phyloP scores from a whole-genome alignment of 2,329 filamentous ascomycete species.

The Colletotrichum lindemuthianum region DNA sequence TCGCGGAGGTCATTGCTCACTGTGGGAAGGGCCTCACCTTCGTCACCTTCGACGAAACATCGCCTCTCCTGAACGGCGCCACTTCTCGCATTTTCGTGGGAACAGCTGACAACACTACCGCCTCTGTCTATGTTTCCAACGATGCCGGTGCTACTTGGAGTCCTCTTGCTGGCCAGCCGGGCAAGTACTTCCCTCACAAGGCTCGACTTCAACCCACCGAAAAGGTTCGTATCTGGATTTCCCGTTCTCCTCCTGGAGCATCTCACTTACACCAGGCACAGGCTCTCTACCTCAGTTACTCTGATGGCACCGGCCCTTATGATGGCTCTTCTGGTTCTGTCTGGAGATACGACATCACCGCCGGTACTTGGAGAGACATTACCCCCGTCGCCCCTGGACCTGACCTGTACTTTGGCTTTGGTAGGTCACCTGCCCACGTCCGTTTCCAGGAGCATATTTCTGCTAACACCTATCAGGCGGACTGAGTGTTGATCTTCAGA shows the following conservation, averaged over 20 bases:
- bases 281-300: conserved; percentile 64
- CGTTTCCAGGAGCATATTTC: neutral
- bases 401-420: conserved; percentile 64
- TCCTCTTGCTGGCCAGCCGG: conserved; percentile 59
- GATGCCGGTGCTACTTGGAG: conserved; percentile 65
- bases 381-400: conserved; percentile 58
- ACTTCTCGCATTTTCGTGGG: conserved; percentile 68
- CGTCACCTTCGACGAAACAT: conserved; percentile 66
- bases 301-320: conserved; percentile 65
- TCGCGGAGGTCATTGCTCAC: conserved; percentile 31
- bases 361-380: conserved; percentile 63
- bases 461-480: conserved; percentile 43
- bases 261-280: neutral
- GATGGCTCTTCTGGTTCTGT: conserved; percentile 64
- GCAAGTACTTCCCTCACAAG: conserved; percentile 64
- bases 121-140: conserved; percentile 63
- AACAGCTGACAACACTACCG: conserved; percentile 60
- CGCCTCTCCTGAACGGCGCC: conserved; percentile 53
- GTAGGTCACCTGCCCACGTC: conserved; percentile 37
- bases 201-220: conserved; percentile 60
- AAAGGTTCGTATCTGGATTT: conserved; percentile 63
- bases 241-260: conserved; percentile 51
- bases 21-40: conserved; percentile 61
- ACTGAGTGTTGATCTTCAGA: conserved; percentile 62
- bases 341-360: conserved; percentile 63